Conservation (phyloP, 768 basidiomycete genomes). For the Trametes elegans region DNA sequence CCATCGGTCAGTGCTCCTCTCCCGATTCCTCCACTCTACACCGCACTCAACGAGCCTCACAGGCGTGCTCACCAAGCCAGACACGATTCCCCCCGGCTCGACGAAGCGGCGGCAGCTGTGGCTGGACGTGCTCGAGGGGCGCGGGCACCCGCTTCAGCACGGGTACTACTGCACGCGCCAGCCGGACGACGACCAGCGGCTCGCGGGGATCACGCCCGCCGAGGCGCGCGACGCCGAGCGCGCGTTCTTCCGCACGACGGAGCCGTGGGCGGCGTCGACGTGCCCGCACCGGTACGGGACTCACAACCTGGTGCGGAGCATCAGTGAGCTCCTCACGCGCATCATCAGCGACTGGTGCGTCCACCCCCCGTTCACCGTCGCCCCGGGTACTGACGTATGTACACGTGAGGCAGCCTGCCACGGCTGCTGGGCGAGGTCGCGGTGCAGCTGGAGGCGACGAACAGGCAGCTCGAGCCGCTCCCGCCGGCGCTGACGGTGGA, state of each 20-base stretch:
- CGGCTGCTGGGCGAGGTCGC: neutral
- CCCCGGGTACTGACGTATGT: neutral
- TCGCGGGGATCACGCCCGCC: constrained; percentile 34
- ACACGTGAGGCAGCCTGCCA: neutral
- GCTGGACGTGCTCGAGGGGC: constrained; percentile 52
- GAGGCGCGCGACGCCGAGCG: constrained; percentile 40
- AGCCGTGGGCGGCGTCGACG: constrained; percentile 50
- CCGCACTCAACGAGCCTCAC: neutral
- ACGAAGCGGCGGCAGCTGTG: constrained; percentile 37
- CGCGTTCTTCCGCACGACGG: constrained; percentile 46
- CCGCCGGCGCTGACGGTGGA: constrained; percentile 18
- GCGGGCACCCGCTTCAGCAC: constrained; percentile 41
- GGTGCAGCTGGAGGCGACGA: constrained; percentile 13
- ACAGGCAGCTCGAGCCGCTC: constrained; percentile 7
- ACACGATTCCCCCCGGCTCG: constrained; percentile 41
- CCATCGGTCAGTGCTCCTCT: constrained; percentile 50
- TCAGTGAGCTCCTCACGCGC: constrained; percentile 50
- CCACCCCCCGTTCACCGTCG: neutral
- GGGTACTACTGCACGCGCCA: constrained; percentile 65
- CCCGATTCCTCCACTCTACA: neutral
- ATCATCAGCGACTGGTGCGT: constrained; percentile 21
- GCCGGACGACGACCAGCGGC: constrained; percentile 58
- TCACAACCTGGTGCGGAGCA: constrained; percentile 47
- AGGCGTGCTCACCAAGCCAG: constrained; percentile 60
- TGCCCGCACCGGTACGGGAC: constrained; percentile 55